Evolutionary conservation across 371 early-diverging fungal species (phyloP).

Genomic region (Synchytrium microbalum): DNA sequence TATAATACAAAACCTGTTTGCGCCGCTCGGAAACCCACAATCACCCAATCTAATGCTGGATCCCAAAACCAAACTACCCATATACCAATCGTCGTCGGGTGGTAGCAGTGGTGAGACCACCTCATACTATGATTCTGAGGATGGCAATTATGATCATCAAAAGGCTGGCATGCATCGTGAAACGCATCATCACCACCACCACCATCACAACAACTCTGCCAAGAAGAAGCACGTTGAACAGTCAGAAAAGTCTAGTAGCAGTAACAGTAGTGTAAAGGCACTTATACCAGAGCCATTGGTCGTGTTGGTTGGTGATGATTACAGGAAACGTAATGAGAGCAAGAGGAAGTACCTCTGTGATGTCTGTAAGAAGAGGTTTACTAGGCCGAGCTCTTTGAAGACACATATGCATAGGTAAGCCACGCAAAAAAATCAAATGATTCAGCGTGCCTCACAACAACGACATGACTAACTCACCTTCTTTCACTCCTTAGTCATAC

Average conservation of each 20-base stretch:
- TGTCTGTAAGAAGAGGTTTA: background rate
- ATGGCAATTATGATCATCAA: too few species aligned
- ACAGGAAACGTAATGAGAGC: background rate
- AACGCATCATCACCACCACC: too few species aligned
- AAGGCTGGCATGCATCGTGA: too few species aligned
- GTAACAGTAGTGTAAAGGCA: too few species aligned
- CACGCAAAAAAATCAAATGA: background rate
- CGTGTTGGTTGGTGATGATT: background rate
- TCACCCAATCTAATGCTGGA: too few species aligned
- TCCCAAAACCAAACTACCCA: background rate
- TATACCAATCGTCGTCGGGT: background rate
- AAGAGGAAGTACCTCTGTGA: background rate
- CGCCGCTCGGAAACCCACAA: background rate
- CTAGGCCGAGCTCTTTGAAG: background rate
- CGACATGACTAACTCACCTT: background rate
- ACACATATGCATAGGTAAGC: slow-evolving; percentile 1
- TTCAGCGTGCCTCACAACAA: background rate
- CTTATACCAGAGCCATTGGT: too few species aligned
- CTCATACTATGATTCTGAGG: background rate
- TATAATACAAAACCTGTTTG: background rate
- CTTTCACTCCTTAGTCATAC: slow-evolving; percentile 47
- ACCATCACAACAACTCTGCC: too few species aligned
- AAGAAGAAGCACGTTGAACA: too few species aligned
- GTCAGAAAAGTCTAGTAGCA: too few species aligned
- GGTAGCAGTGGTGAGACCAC: background rate